A percentile compares a stretch with the other conserved stretches of the same genome.
Evolutionary conservation across 805 yeast genomes (phyloP).

Genomic region (Metschnikowia lunata): DNA sequence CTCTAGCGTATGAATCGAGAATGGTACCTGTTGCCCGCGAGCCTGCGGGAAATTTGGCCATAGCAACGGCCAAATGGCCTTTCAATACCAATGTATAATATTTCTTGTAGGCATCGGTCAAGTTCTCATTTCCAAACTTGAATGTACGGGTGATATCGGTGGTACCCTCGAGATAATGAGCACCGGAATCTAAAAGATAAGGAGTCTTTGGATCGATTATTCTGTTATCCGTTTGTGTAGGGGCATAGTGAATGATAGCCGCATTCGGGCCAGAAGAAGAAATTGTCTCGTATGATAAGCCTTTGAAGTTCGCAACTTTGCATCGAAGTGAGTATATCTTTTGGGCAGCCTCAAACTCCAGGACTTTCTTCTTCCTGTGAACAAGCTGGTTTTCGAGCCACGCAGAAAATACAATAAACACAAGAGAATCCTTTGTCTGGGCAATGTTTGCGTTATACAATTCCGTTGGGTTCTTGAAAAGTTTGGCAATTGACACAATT

Average conservation of each 20-base stretch:
- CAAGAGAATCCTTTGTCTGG: conserved; percentile 80
- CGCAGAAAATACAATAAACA: conserved; percentile 66
- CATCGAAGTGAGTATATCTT: conserved; percentile 54
- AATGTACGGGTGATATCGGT: conserved; percentile 92
- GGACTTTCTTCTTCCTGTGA: conserved; percentile 38
- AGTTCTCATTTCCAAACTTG: conserved; percentile 47
- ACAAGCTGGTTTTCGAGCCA: conserved; percentile 68
- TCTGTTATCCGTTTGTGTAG: conserved; percentile 53
- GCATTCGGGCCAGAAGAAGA: conserved; percentile 75
- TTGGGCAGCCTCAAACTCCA: conserved; percentile 63
- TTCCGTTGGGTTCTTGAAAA: conserved; percentile 72
- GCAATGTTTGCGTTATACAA: conserved; percentile 66
- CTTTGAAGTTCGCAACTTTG: conserved; percentile 52
- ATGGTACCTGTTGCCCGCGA: conserved; percentile 64
- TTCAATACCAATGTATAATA: conserved; percentile 83
- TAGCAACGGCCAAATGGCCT: conserved; percentile 86
- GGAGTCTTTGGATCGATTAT: conserved; percentile 63
- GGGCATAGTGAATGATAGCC: conserved; percentile 72
- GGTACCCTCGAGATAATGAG: conserved; percentile 90
- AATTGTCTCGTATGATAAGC: conserved; percentile 72
- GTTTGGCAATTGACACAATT: conserved; percentile 50
- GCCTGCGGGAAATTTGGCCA: conserved; percentile 65
- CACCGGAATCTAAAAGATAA: conserved; percentile 84
- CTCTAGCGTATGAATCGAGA: conserved; percentile 80
- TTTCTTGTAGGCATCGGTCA: conserved; percentile 45